phyloP scores from a whole-genome alignment of 2,329 filamentous ascomycete species.

The Calonectria pteridis region DNA sequence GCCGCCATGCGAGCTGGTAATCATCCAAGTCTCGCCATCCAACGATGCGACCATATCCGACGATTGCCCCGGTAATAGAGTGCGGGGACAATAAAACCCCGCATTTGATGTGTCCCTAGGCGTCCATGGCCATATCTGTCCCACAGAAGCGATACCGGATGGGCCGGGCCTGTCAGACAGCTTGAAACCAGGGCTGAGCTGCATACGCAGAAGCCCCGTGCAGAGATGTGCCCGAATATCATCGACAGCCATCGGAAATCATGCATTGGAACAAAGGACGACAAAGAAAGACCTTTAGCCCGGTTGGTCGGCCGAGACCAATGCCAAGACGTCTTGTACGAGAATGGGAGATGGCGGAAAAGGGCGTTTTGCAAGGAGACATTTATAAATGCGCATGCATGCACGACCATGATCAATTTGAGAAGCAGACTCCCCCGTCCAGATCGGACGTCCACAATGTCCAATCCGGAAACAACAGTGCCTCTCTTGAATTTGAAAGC shows the following conservation, averaged over 20 bases:
- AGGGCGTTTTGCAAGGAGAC: neutral
- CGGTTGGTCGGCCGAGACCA: neutral
- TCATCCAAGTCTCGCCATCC: neutral
- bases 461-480: neutral
- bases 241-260: neutral
- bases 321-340: neutral
- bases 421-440: neutral
- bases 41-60: constrained; percentile 18
- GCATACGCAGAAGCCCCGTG: neutral
- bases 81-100: constrained; percentile 16
- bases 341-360: neutral
- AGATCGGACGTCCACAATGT: neutral
- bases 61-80: constrained; percentile 16
- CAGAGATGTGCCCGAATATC: neutral
- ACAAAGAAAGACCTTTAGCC: neutral
- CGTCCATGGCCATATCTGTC: neutral
- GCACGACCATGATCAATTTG: neutral
- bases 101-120: neutral
- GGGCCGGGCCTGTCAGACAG: neutral
- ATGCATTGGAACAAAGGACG: neutral
- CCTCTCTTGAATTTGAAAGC: neutral
- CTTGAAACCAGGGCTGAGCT: neutral
- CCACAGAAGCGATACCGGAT: constrained; percentile 6
- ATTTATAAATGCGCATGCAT: neutral
- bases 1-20: neutral